phyloP scores from a whole-genome alignment of 139 green algal genomes.

The Picochlorum sp. region DNA sequence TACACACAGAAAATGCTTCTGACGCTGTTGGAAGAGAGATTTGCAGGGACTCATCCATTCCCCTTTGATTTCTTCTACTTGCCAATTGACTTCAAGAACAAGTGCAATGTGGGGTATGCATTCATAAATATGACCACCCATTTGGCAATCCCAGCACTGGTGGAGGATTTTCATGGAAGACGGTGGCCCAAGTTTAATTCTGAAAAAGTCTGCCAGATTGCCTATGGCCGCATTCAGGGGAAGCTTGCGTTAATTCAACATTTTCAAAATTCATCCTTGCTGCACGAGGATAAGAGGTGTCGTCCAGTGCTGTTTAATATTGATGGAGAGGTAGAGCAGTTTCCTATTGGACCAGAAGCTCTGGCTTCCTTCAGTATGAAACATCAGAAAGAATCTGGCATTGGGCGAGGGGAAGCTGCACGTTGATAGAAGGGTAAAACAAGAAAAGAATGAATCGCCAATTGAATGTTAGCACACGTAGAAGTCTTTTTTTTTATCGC shows the following conservation, averaged over 20 bases:
- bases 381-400: background rate
- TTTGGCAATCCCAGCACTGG: constrained; percentile 69
- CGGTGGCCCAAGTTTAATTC: constrained; percentile 97
- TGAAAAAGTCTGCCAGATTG: constrained; percentile 88
- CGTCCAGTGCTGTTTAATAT: constrained; percentile 83
- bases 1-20: constrained; percentile 99
- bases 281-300: constrained; percentile 99
- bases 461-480: background rate
- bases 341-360: constrained; percentile 16
- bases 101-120: constrained; percentile 98
- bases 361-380: background rate
- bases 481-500: constrained; percentile 12
- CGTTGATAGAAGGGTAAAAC: background rate
- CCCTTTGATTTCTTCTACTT: constrained; percentile 80
- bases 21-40: constrained; percentile 59
- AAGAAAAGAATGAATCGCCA: background rate
- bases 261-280: constrained; percentile 94
- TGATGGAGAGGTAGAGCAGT: constrained; percentile 44
- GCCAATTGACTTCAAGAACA: constrained; percentile 97
- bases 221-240: constrained; percentile 91
- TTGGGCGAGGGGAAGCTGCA: background rate
- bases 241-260: constrained; percentile 81
- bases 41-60: constrained; percentile 50
- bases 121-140: constrained; percentile 96
- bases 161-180: constrained; percentile 82